Base-by-base conservation (phyloP, 768 basidiomycete species). In the Wakefieldia striispora region DNA sequence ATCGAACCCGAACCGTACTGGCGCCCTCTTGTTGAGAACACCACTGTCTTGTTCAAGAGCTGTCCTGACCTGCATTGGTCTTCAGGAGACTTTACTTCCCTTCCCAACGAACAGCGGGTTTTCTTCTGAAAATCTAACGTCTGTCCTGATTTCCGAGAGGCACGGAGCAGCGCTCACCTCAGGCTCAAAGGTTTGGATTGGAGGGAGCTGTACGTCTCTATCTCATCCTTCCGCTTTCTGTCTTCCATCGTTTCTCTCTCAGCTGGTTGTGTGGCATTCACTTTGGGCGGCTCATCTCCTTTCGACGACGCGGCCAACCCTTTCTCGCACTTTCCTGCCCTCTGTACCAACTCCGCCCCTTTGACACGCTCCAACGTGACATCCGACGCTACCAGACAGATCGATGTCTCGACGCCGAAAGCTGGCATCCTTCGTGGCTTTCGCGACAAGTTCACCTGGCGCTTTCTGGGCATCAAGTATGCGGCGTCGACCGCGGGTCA, bases 321-420 rank as follows among this genome's bases (percentile, higher is more conserved):
- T 10, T 37, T 36, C 14, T 21, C 31, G 7, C 34, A 27, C 10
- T 50, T 58, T 12, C 51, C 53, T 3, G 49, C 45, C 3, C 53
- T 63, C 13, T 61, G 56, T 38, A 54, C 52, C 16, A 62, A 65
- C 24, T 56, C 63, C 14, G 56, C 51, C 24, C 56, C 51, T 0
- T 33, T 64, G 36, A 50, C 53, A n/a, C 56, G 51, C 41, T 57
- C 56, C n/a, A 61, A 63, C n/a, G 48, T 54, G 31, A 50, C 55
- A 5, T 45, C 51, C 17, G 58, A 63, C 20, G 56, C 29, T 10
- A 31, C 53, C 13, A 39, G 46, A 34, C 56, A 61, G 34, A 55
- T 51, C 19, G 45, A 55, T 1, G 45, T 58, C 13, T 40, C 26
- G 2, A 58, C 61, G 23, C 44, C 47, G 4, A 46, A 36, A 33